These are phyloP conservation scores for Orbilia quercus DNA, from an alignment of 2,329 filamentous ascomycete genomes.

Conservation along the genomic window DNA sequence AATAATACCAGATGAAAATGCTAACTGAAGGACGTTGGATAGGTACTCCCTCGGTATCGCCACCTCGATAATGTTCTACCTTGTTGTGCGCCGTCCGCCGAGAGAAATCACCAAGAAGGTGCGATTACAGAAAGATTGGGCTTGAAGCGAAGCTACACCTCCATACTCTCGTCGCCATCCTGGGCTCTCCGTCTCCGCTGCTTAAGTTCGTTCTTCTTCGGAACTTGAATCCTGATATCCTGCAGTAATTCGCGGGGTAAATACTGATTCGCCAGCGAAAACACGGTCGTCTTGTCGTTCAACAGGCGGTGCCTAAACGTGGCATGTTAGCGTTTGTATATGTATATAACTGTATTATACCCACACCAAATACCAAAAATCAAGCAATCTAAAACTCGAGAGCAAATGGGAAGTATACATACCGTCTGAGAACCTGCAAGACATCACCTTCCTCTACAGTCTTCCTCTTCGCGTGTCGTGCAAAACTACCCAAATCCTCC, in stretches of 20 bases:
- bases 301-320: conserved; percentile 78
- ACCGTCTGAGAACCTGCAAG: conserved; percentile 84
- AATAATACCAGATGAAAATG: too few relatives aligned
- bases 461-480: conserved; percentile 82
- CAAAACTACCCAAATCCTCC: conserved; percentile 82
- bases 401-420: conserved; percentile 63
- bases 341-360: conserved; percentile 7
- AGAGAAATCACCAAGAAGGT: conserved; percentile 78
- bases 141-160: conserved; percentile 61
- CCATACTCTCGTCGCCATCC: conserved; percentile 17
- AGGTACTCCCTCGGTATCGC: conserved; percentile 89
- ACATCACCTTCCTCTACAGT: conserved; percentile 88
- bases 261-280: conserved; percentile 84
- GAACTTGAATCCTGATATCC: conserved; percentile 76
- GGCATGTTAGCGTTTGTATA: conserved; percentile 15
- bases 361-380: conserved; percentile 2
- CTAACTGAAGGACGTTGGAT: conserved; percentile 34
- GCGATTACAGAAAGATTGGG: conserved; percentile 81
- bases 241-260: conserved; percentile 85
- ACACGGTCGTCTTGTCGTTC: conserved; percentile 76
- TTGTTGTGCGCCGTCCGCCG: conserved; percentile 89
- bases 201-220: conserved; percentile 30
- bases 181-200: conserved; percentile 23
- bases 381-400: neutral
- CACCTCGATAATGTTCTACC: conserved; percentile 94